A percentile compares a stretch with the other conserved stretches of the same genome.
These are phyloP conservation scores for Heliamphora pulchella DNA, from an alignment of 179 eudicot species.

Conservation along the genomic window DNA sequence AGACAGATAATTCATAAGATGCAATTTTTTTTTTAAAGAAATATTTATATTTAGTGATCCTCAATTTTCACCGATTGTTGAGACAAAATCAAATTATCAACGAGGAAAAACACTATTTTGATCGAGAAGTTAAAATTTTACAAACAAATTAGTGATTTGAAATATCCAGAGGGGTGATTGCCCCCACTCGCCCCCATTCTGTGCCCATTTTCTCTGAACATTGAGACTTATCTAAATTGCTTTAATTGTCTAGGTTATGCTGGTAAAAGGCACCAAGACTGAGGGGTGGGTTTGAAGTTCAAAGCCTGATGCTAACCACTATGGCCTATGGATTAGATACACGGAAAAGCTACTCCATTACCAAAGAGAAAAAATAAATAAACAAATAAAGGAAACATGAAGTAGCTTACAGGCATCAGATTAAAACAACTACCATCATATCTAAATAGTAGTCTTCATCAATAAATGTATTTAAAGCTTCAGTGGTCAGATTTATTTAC, in stretches of 20 bases:
- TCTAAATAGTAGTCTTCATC: background rate
- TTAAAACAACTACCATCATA: background rate
- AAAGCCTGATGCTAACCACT: background rate
- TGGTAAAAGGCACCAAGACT: background rate
- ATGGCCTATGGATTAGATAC: background rate
- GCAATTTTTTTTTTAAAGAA: too few relatives aligned
- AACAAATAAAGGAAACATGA: background rate
- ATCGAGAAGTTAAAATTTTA: too few relatives aligned
- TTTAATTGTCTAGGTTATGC: background rate
- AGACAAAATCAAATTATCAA: too few relatives aligned
- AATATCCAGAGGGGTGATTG: too few relatives aligned
- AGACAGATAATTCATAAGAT: too few relatives aligned
- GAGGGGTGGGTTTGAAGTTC: background rate
- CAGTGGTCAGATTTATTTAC: background rate
- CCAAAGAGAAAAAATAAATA: background rate
- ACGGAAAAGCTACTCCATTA: background rate
- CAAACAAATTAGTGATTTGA: too few relatives aligned
- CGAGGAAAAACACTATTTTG: too few relatives aligned
- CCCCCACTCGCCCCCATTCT: background rate
- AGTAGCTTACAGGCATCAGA: background rate
- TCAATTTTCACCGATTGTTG: too few relatives aligned
- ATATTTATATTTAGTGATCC: too few relatives aligned
- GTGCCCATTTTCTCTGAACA: background rate
- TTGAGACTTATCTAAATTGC: background rate
- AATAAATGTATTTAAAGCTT: conserved; percentile 1